phyloP scores from a whole-genome alignment of 2,329 filamentous ascomycete species.

The Curvularia sp. region DNA sequence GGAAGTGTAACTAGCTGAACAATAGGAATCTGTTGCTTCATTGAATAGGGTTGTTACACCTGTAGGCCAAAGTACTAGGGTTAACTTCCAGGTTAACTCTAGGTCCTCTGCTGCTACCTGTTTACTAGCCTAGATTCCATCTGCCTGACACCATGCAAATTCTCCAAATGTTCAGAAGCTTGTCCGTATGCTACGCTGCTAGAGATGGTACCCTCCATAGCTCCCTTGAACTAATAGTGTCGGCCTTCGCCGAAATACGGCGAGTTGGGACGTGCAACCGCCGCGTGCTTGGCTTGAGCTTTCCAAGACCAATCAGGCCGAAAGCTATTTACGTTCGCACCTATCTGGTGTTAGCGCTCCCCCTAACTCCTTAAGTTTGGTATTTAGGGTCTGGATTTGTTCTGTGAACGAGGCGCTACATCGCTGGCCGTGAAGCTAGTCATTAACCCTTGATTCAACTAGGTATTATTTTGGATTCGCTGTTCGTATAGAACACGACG shows the following conservation, averaged over 20 bases:
- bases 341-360: background rate
- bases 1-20: background rate
- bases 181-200: too few relatives aligned
- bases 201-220: too few relatives aligned
- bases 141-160: too few relatives aligned
- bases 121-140: too few relatives aligned
- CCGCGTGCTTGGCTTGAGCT: background rate
- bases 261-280: background rate
- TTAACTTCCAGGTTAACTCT: too few relatives aligned
- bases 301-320: background rate
- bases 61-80: too few relatives aligned
- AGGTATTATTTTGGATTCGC: background rate
- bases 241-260: background rate
- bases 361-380: background rate
- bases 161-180: too few relatives aligned
- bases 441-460: background rate
- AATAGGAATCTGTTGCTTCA: background rate
- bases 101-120: too few relatives aligned
- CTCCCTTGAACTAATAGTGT: background rate
- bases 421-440: background rate
- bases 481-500: background rate
- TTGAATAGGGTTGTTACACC: background rate
- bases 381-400: background rate
- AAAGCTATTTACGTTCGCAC: background rate
- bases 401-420: background rate